Evolutionary conservation across 176 grass and related monocot species (phyloP), one percentile per base, ranked within the genome.

Genomic region (maize (Zea mays)): DNA sequence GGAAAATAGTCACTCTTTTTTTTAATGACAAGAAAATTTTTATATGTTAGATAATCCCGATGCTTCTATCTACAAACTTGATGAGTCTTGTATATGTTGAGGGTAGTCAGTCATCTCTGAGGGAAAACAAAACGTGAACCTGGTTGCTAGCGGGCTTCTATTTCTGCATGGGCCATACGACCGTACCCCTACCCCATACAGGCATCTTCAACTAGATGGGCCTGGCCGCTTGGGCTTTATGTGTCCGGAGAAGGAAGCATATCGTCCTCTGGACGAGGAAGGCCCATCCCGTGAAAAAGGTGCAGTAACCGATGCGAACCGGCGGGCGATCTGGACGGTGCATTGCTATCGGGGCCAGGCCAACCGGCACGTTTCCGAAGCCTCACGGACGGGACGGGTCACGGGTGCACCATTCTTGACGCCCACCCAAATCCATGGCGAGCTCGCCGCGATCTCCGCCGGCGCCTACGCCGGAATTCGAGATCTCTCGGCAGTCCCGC

Each of bases 401-500:
- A n/a, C n/a, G n/a, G 48, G 44, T 16, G 20, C 67, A n/a, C 19
- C 27, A 27, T 27, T 27, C 66, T 56, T 49, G 13, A 35, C 50
- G 20, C 63, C 68, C 43, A 86, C 63, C 68, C 43, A 86, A 79
- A 79, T 83, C 75, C 80, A 76, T 85, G 87, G 71, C 85, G 87
- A 80, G 47, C 65, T 65, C 81, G 42, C 81, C 73, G 86, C 78
- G 77, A 79, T 77, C 85, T 50, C 69, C 79, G 39, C 58, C 73
- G 81, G 15, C 51, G 11, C 77, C 68, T 0, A 43, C 80, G 19
- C 76, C 61, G 13, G 82, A 84, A 75, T 78, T 81, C 49, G 94
- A 94, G 58, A 87, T 97, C 40, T 90, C 94, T 35, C 87, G 85
- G 46, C 91, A 93, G 72, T 92, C 94, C 61, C 94, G 88, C 52